Evolutionary conservation across 805 yeast species (phyloP), one percentile per base, ranked within the genome.

Genomic region (Suhomyces sp.): DNA sequence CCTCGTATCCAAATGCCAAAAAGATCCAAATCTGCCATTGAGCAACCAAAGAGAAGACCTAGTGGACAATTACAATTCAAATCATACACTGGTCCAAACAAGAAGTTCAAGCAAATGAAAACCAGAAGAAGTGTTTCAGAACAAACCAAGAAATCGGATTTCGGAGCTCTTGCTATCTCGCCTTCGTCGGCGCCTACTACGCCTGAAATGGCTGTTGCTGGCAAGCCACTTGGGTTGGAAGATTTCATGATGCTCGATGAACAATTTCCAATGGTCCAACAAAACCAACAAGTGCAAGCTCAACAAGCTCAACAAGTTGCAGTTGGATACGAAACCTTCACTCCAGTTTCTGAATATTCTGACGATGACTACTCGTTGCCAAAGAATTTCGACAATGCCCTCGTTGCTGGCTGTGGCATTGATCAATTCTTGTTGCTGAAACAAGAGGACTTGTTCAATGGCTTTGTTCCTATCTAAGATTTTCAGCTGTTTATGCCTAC

Each of bases 211-310:
- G 27, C 30, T 20, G 27, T 23, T 22, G 24, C 15, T 6, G 20
- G 16, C 22, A 34, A 34, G 15, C 24, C 28, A 11, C 20, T 13
- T 22, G 54, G 48, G n/a, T 50, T 59, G 22, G 64, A 59, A 22
- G 63, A 56, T 28, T 53, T 58, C 33, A 51, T 57, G 59, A 42
- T 43, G 29, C 44, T 59, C 26, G 53, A 51, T 38, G 44, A 54
- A 16, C 62, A 58, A 46, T 38, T 56, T 10, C 18, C 38, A 12
- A 16, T 33, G 17, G 13, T 33, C 13, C 24, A 31, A 16, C 45
- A 47, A 19, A 31, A 31, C 13, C 33, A 40, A 24, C 22, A 30
- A 25, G 37, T 30, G 15, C 25, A 36, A n/a, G 32, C 39, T 17
- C 38, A 38, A 15, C 30, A 28, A 21, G 30, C 35, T 19, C 36